A percentile compares a stretch with the other conserved stretches of the same genome.
Evolutionary conservation across 2,329 filamentous ascomycete genomes (phyloP).

Genomic region (Emergomyces pasteurianus): DNA sequence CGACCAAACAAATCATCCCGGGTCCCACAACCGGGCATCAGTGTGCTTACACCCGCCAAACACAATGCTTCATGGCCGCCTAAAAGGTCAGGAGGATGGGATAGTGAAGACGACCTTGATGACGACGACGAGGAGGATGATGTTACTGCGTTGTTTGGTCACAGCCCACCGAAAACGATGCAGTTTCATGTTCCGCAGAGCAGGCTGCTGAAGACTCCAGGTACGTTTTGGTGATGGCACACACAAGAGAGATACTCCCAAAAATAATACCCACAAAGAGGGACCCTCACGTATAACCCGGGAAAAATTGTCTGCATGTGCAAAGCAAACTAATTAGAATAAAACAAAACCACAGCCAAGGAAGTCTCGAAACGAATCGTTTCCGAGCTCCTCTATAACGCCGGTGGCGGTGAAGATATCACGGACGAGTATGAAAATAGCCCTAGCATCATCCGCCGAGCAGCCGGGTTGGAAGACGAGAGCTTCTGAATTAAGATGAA

Average conservation of each 20-base stretch:
- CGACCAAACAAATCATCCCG: constrained; percentile 35
- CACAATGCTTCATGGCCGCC: constrained; percentile 25
- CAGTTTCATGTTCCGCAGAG: constrained; percentile 41
- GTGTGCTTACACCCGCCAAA: constrained; percentile 63
- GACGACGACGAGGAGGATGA: constrained; percentile 48
- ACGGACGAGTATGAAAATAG: constrained; percentile 28
- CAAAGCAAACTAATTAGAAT: background rate
- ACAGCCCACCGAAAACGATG: constrained; percentile 75
- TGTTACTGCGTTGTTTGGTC: constrained; percentile 49
- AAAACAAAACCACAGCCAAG: constrained; percentile 25
- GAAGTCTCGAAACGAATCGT: constrained; percentile 40
- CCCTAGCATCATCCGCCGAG: constrained; percentile 34
- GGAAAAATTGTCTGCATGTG: background rate
- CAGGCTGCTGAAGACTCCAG: constrained; percentile 37
- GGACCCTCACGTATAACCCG: background rate
- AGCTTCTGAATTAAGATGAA: constrained; percentile 26
- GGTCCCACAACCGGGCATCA: constrained; percentile 65
- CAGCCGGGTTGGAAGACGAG: constrained; percentile 33
- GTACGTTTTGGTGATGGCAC: constrained; percentile 18
- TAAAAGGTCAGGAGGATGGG: constrained; percentile 43
- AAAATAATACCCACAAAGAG: background rate
- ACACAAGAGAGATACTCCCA: too few relatives aligned
- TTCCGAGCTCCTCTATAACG: constrained; percentile 35
- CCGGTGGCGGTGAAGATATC: constrained; percentile 21
- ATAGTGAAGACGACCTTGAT: constrained; percentile 56